Evolutionary conservation across 2,329 filamentous ascomycete genomes (phyloP).

Genomic region (Pseudopyricularia javanii): DNA sequence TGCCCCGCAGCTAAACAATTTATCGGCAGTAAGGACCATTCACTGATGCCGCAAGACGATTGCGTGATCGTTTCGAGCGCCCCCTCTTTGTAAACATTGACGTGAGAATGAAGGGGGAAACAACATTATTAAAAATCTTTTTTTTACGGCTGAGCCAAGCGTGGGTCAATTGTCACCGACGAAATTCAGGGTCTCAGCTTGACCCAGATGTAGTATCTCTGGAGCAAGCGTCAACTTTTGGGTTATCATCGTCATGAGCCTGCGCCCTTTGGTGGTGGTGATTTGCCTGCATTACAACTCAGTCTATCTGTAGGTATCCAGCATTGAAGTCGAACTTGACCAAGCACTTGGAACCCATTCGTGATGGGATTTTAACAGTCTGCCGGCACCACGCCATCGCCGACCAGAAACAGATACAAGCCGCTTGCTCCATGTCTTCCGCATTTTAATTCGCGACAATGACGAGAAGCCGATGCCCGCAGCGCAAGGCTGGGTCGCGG

Average conservation of each 20-base stretch:
- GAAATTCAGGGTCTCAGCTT: no score
- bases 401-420: background rate
- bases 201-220: no score
- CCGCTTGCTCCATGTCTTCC: background rate
- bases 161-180: background rate
- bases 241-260: no score
- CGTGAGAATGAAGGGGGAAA: background rate
- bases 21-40: background rate
- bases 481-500: background rate
- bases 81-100: background rate
- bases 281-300: no score
- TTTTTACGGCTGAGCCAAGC: background rate
- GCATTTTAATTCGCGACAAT: background rate
- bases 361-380: background rate
- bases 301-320: no score
- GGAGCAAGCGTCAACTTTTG: no score
- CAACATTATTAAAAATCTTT: background rate
- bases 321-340: no score
- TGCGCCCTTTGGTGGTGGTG: no score
- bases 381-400: background rate
- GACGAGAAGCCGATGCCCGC: conserved; percentile 1
- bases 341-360: no score
- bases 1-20: conserved; percentile 7
- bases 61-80: conserved; percentile 1
- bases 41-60: conserved; percentile 1